phyloP scores from a whole-genome alignment of 805 yeast genomes.

The Candida tibetensis region DNA sequence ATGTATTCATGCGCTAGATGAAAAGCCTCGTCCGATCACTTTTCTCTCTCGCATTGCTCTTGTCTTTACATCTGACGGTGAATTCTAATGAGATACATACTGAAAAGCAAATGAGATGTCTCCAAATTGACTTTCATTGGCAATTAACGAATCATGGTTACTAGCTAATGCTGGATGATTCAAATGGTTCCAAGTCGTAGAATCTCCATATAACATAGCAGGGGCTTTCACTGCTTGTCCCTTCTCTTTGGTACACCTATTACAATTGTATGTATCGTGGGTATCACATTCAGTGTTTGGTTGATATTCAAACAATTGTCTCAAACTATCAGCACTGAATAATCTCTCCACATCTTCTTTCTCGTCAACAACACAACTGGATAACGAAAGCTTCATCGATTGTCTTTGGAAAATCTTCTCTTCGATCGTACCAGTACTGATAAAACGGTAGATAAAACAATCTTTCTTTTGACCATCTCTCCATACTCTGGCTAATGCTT shows the following conservation, averaged over 20 bases:
- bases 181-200: conserved; percentile 96
- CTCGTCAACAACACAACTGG: conserved; percentile 96
- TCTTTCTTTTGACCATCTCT: conserved; percentile 98
- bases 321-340: conserved; percentile 78
- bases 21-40: too few species aligned
- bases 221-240: conserved; percentile 63
- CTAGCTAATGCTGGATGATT: conserved; percentile 55
- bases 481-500: conserved; percentile 97
- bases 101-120: conserved; percentile 88
- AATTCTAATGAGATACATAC: conserved; percentile 88
- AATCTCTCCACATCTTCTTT: conserved; percentile 92
- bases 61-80: too few species aligned
- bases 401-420: conserved; percentile 96
- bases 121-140: conserved; percentile 65
- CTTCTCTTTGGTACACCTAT: conserved; percentile 55
- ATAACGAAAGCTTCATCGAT: conserved; percentile 86
- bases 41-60: too few species aligned
- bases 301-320: conserved; percentile 70
- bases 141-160: conserved; percentile 75
- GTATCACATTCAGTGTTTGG: conserved; percentile 77
- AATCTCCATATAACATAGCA: conserved; percentile 95
- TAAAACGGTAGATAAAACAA: conserved; percentile 91
- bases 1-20: too few species aligned
- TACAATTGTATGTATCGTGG: conserved; percentile 87
- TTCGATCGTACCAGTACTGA: conserved; percentile 92